Conservation (phyloP, 1,284 basidiomycete species). For the Porodaedalea pini region DNA sequence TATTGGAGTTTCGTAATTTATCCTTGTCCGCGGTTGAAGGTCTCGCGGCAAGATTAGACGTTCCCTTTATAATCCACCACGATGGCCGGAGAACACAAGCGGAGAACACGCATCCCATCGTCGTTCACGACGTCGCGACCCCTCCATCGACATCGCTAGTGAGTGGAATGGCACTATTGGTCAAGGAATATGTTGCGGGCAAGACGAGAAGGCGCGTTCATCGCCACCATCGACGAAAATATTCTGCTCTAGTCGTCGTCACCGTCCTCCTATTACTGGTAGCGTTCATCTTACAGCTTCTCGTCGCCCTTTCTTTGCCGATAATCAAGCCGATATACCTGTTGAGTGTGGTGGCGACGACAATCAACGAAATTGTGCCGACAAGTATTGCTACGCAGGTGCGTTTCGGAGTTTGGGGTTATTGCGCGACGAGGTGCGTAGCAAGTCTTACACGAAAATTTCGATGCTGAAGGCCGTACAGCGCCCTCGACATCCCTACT, state of each 20-base stretch:
- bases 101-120: too few species aligned
- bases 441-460: background rate
- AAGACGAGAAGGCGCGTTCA: constrained; percentile 10
- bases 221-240: constrained; percentile 10
- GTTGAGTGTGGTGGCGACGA: constrained; percentile 47
- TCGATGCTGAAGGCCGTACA: constrained; percentile 20
- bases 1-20: too few species aligned
- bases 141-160: too few species aligned
- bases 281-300: constrained; percentile 66
- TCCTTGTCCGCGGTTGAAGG: too few species aligned
- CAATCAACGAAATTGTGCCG: constrained; percentile 32
- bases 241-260: constrained; percentile 35
- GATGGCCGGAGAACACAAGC: too few species aligned
- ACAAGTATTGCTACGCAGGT: constrained; percentile 58
- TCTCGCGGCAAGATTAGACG: too few species aligned
- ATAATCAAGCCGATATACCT: constrained; percentile 74
- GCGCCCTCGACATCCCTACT: constrained; percentile 31
- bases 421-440: constrained; percentile 55
- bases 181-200: background rate
- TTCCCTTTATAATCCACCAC: too few species aligned
- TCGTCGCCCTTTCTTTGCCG: constrained; percentile 69
- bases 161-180: background rate
- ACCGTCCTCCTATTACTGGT: constrained; percentile 44
- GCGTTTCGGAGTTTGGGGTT: constrained; percentile 73
- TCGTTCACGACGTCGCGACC: too few species aligned